Base-by-base conservation (phyloP, 352 stramenopile genomes). In the Globisporangium ultimum region DNA sequence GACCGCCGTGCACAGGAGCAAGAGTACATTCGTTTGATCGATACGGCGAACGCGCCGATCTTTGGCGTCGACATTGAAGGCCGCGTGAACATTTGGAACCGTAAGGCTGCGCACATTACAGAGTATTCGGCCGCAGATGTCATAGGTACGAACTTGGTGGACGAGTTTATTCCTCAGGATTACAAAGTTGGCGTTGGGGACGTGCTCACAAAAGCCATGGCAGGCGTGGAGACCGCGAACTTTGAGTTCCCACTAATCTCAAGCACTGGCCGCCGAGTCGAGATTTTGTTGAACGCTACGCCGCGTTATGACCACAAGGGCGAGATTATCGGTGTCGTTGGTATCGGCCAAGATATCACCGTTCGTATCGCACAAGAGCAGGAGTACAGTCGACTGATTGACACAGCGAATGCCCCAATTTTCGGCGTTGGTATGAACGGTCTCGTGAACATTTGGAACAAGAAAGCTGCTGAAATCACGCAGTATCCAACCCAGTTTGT, bases 121-220 rank as follows among this genome's bases (percentile, higher is more conserved):
- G 88, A 97, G 63, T 98, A 97, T 61, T 84, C 78, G 9, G 81
- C 92, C 34, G 65, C 90, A 7, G 93, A 98, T 61, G 93, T 94
- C 14, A 80, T 97, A 48, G 91, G 87, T 20, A 71, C 77, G 10
- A 83, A 86, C 8, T 63, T 98, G 6, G 87, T 98, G 12, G 74
- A 96, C n/a, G 77, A 87, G 34, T 97, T 97, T 61, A 97, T 98
- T 62, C 79, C 80, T 0, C 61, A 78, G 6, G 74, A 96, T 43
- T 88, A 88, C 55, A 76, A 84, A 13, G 61, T 61, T 8, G 70
- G 69, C 6, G 83, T 95, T 12, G 72, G 70, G 5, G 64, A 80
- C 50, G 83, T 93, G 4, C 72, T 95, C 41, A 74, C 67, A 8
- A 84, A 88, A 54, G 83, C 83, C 0, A 72, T 82, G 34, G 67